phyloP scores from a whole-genome alignment of 2,329 filamentous ascomycete genomes.

The Pseudogymnoascus sp. region DNA sequence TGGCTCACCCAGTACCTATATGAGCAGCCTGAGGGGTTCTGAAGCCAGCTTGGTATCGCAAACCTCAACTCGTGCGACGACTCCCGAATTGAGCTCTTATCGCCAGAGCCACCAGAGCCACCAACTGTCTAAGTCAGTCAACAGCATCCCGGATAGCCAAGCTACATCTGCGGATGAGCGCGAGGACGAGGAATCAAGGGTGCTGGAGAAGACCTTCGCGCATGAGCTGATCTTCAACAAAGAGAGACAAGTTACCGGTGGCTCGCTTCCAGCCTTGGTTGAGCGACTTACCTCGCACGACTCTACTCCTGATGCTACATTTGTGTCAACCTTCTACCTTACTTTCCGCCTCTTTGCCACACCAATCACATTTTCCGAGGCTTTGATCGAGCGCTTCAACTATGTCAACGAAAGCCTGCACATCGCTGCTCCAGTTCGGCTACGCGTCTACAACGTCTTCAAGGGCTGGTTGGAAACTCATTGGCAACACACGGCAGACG shows the following conservation, averaged over 20 bases:
- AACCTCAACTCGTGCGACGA: constrained; percentile 80
- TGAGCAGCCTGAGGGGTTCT: constrained; percentile 66
- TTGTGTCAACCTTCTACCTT: constrained; percentile 90
- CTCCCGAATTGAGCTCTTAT: constrained; percentile 53
- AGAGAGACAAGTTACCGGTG: constrained; percentile 89
- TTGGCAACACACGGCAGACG: constrained; percentile 79
- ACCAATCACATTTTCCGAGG: constrained; percentile 68
- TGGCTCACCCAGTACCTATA: constrained; percentile 70
- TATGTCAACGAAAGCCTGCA: constrained; percentile 75
- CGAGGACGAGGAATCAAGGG: constrained; percentile 70
- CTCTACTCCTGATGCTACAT: constrained; percentile 82
- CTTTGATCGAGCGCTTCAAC: constrained; percentile 84
- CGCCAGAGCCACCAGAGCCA: constrained; percentile 24
- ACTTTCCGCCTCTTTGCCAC: constrained; percentile 92
- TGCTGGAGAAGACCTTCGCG: constrained; percentile 87
- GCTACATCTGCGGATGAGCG: constrained; percentile 64
- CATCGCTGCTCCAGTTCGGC: constrained; percentile 70
- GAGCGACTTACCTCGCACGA: constrained; percentile 91
- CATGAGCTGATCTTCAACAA: constrained; percentile 91
- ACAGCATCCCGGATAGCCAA: constrained; percentile 57
- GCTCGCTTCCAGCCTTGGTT: constrained; percentile 82
- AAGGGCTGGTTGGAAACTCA: constrained; percentile 97
- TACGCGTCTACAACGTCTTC: constrained; percentile 92
- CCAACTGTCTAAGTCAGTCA: constrained; percentile 59
- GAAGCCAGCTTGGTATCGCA: constrained; percentile 73